phyloP scores from a whole-genome alignment of 805 yeast genomes.

The Tanozyma kutaoensis region DNA sequence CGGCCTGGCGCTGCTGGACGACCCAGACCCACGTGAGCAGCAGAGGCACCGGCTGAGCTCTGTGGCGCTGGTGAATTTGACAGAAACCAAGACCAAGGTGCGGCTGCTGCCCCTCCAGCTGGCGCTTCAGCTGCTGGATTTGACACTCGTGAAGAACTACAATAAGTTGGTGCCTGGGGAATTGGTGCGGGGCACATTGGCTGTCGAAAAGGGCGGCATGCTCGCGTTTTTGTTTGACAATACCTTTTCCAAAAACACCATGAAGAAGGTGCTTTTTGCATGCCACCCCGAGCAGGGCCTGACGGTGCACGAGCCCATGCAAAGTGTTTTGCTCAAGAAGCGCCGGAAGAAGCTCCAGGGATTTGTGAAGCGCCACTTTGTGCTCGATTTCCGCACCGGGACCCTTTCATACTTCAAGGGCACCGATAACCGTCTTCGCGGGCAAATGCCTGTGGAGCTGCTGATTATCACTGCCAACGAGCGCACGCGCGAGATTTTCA shows the following conservation, averaged over 20 bases:
- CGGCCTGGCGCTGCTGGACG: not conserved
- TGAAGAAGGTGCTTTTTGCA: conserved; percentile 61
- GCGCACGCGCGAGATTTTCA: conserved; percentile 51
- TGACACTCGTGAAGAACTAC: conserved; percentile 45
- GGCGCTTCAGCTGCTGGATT: conserved; percentile 11
- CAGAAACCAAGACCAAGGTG: too few species aligned
- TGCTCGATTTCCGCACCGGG: conserved; percentile 71
- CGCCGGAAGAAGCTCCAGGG: conserved; percentile 76
- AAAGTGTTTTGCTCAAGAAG: conserved; percentile 70
- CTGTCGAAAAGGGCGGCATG: conserved; percentile 51
- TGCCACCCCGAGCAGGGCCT: too few species aligned
- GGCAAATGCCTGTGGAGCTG: conserved; percentile 78
- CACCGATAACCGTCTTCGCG: conserved; percentile 63
- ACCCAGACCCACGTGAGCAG: too few species aligned
- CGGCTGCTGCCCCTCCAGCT: too few species aligned
- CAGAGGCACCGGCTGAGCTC: conserved; percentile 21
- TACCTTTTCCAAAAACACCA: conserved; percentile 73
- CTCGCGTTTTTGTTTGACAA: conserved; percentile 89
- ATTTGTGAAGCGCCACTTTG: conserved; percentile 73
- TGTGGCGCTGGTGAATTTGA: conserved; percentile 17
- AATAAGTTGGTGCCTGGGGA: conserved; percentile 40
- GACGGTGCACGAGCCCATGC: conserved; percentile 26
- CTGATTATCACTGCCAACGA: conserved; percentile 75
- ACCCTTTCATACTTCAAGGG: conserved; percentile 74
- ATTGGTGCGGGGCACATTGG: conserved; percentile 45